These are phyloP conservation scores for Yamadazyma buinensis DNA, from an alignment of 1,139 yeast species.

Conservation along the genomic window DNA sequence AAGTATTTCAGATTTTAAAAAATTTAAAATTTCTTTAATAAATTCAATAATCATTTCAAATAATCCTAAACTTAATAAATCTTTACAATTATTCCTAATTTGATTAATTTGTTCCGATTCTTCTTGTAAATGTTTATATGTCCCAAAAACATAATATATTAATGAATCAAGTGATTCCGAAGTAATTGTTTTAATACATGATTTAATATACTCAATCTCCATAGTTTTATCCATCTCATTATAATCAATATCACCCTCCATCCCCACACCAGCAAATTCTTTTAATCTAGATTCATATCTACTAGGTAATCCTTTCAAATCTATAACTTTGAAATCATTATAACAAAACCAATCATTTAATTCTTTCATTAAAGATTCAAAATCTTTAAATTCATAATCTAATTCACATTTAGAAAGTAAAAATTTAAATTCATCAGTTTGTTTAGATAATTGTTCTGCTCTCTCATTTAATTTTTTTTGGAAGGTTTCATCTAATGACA, in stretches of 20 bases:
- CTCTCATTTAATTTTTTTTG: slow-evolving; percentile 43
- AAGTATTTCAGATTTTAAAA: not conserved
- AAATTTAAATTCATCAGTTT: slow-evolving; percentile 20
- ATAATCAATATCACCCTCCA: not conserved
- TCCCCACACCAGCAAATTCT: too few relatives aligned
- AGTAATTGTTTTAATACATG: slow-evolving; percentile 1
- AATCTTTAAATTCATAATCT: slow-evolving; percentile 45
- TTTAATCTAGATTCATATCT: slow-evolving; percentile 9
- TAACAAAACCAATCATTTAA: slow-evolving; percentile 62
- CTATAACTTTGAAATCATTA: slow-evolving; percentile 40
- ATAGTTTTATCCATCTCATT: not conserved
- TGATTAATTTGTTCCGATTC: slow-evolving; percentile 32
- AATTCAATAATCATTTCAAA: slow-evolving; percentile 4
- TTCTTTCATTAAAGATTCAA: slow-evolving; percentile 40
- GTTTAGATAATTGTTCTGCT: slow-evolving; percentile 34
- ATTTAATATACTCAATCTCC: slow-evolving; percentile 1
- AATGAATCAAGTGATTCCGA: slow-evolving; percentile 12
- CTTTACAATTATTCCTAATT: slow-evolving; percentile 20
- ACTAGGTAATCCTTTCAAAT: slow-evolving; percentile 15
- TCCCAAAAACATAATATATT: slow-evolving; percentile 42
- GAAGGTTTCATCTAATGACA: slow-evolving; percentile 40
- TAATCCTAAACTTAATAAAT: slow-evolving; percentile 13
- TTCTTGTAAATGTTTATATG: slow-evolving; percentile 25
- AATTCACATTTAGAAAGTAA: slow-evolving; percentile 36
- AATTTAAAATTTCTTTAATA: not conserved